Evolutionary conservation across 345 rosid species (phyloP).

Genomic region (Bruguiera sexangula): DNA sequence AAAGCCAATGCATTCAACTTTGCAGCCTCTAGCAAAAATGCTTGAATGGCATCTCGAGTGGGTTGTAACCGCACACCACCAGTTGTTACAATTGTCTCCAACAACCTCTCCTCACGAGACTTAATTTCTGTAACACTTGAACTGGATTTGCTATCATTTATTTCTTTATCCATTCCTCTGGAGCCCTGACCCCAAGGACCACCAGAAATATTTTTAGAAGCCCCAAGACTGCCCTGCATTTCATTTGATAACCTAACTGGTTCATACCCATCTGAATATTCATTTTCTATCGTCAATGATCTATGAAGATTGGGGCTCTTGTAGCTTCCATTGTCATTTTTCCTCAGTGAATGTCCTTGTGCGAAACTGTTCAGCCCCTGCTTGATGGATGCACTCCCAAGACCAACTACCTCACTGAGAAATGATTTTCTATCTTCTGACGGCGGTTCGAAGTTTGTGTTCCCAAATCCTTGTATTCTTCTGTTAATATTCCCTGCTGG

Average conservation of each 20-base stretch:
- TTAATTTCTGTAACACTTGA: slow-evolving; percentile 50
- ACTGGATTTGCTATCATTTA: slow-evolving; percentile 43
- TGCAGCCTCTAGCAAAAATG: slow-evolving; percentile 77
- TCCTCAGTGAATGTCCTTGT: slow-evolving; percentile 57
- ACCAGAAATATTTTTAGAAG: slow-evolving; percentile 37
- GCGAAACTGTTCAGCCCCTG: slow-evolving; percentile 80
- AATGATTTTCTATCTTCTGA: slow-evolving; percentile 83
- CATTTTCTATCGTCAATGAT: slow-evolving; percentile 74
- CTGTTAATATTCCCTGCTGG: slow-evolving; percentile 56
- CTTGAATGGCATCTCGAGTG: slow-evolving; percentile 85
- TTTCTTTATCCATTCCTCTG: slow-evolving; percentile 34
- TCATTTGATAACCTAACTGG: slow-evolving; percentile 59
- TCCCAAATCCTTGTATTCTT: slow-evolving; percentile 95
- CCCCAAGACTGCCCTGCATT: slow-evolving; percentile 39
- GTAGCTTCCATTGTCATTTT: slow-evolving; percentile 76
- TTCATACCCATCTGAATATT: slow-evolving; percentile 62
- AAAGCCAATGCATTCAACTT: slow-evolving; percentile 73
- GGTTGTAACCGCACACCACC: slow-evolving; percentile 98
- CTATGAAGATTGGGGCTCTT: slow-evolving; percentile 82
- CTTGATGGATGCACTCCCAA: slow-evolving; percentile 92
- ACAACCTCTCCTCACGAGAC: slow-evolving; percentile 78
- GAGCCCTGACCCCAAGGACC: slow-evolving; percentile 68
- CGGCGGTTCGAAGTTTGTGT: slow-evolving; percentile 67
- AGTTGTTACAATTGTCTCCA: slow-evolving; percentile 89
- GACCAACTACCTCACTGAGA: slow-evolving; percentile 87